Evolutionary conservation across 1,284 basidiomycete genomes (phyloP).

Genomic region (Dichomitus squalens): DNA sequence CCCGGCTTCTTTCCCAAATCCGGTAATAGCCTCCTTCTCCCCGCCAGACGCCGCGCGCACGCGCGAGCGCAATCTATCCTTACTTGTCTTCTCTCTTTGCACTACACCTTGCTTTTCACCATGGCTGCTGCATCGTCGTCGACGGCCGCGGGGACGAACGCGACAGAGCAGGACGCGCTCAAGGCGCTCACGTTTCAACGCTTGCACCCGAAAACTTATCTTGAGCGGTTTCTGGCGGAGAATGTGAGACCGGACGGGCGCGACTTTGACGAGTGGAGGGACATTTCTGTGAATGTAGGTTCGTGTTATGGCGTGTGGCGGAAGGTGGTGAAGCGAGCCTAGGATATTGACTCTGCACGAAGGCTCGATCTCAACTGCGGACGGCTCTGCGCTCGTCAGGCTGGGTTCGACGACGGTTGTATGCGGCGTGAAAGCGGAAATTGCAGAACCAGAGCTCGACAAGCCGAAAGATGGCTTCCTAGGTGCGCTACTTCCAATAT

Average conservation of each 20-base stretch:
- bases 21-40: too few species aligned
- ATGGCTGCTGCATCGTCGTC: slow-evolving; percentile 28
- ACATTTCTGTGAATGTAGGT: slow-evolving; percentile 76
- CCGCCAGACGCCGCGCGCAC: too few species aligned
- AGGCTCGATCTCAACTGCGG: slow-evolving; percentile 90
- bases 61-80: neutral
- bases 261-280: slow-evolving; percentile 61
- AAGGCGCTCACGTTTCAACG: slow-evolving; percentile 79
- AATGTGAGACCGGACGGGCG: slow-evolving; percentile 78
- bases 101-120: neutral
- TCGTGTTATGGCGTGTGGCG: slow-evolving; percentile 32
- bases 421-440: slow-evolving; percentile 94
- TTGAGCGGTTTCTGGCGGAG: slow-evolving; percentile 77
- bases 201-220: slow-evolving; percentile 79
- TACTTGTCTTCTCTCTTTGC: neutral
- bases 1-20: too few species aligned
- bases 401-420: slow-evolving; percentile 90
- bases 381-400: slow-evolving; percentile 89
- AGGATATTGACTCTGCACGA: neutral
- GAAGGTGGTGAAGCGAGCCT: neutral
- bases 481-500: slow-evolving; percentile 48
- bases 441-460: slow-evolving; percentile 85
- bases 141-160: slow-evolving; percentile 3
- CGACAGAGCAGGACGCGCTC: slow-evolving; percentile 34
- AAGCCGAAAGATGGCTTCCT: slow-evolving; percentile 78